phyloP scores from a whole-genome alignment of 1,139 yeast genomes.

The Magnusiomyces clavatus region DNA sequence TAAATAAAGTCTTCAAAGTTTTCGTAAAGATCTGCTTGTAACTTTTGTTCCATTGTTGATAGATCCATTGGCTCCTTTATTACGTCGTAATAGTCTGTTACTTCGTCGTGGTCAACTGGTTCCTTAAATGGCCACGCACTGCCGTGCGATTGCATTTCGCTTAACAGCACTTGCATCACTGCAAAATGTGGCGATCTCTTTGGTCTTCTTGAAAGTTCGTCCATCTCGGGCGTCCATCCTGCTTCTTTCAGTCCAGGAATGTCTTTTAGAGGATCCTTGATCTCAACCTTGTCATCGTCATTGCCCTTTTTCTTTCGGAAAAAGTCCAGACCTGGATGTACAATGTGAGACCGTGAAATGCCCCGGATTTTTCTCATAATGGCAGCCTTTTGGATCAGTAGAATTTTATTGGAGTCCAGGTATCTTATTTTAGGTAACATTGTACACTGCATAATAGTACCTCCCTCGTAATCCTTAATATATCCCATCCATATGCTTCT shows the following conservation, averaged over 20 bases:
- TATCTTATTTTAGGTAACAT: slow-evolving; percentile 87
- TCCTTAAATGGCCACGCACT: slow-evolving; percentile 98
- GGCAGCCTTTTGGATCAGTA: slow-evolving; percentile 85
- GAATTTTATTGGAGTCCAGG: slow-evolving; percentile 78
- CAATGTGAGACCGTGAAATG: slow-evolving; percentile 70
- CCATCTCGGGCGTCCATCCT: slow-evolving; percentile 99
- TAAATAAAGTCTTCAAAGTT: slow-evolving; percentile 86
- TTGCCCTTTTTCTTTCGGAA: slow-evolving; percentile 39
- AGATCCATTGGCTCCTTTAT: slow-evolving; percentile 89
- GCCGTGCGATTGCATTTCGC: slow-evolving; percentile 88
- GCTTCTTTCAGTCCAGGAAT: slow-evolving; percentile 88
- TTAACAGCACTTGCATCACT: slow-evolving; percentile 78
- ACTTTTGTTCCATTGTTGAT: slow-evolving; percentile 87
- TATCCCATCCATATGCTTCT: slow-evolving; percentile 95
- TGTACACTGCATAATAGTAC: slow-evolving; percentile 94
- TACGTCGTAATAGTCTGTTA: slow-evolving; percentile 91
- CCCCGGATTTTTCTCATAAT: slow-evolving; percentile 75
- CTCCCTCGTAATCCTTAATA: slow-evolving; percentile 97
- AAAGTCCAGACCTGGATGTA: slow-evolving; percentile 71
- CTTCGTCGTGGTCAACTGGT: slow-evolving; percentile 91
- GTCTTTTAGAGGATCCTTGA: slow-evolving; percentile 51
- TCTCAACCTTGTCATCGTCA: slow-evolving; percentile 35
- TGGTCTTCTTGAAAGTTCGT: slow-evolving; percentile 89
- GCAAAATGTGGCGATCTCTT: slow-evolving; percentile 93
- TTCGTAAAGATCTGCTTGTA: slow-evolving; percentile 87